A percentile compares a stretch with the other conserved stretches of the same genome.
Conservation (phyloP, 306 rosid species). For the Psophocarpus tetragonolobus region DNA sequence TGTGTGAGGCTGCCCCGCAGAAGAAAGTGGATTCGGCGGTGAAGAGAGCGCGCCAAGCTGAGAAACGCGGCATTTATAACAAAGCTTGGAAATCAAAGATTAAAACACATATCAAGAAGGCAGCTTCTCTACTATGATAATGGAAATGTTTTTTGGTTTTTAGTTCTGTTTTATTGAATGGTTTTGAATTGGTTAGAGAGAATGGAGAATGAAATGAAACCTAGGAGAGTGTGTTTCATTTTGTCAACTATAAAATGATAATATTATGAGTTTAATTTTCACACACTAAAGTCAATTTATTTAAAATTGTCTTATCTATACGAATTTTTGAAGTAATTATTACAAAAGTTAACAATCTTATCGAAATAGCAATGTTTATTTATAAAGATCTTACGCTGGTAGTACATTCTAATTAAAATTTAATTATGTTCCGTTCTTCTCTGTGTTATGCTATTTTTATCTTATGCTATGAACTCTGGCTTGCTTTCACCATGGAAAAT, state of each 20-base stretch:
- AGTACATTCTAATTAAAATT: background rate
- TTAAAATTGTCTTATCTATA: background rate
- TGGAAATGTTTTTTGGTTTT: background rate
- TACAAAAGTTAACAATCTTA: background rate
- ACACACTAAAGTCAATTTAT: background rate
- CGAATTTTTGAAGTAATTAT: background rate
- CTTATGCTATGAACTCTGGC: no score
- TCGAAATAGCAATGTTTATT: background rate
- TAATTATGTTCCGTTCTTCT: background rate
- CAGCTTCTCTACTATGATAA: background rate
- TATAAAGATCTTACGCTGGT: background rate
- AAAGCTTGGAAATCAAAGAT: conserved; percentile 80
- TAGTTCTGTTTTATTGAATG: background rate
- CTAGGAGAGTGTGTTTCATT: background rate
- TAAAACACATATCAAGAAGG: conserved; percentile 87
- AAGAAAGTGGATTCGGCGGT: conserved; percentile 79
- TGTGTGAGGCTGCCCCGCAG: conserved; percentile 70
- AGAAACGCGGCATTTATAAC: conserved; percentile 81
- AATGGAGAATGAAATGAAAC: background rate
- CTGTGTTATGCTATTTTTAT: background rate
- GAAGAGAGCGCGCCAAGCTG: conserved; percentile 88
- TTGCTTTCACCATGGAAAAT: no score
- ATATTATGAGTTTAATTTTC: background rate
- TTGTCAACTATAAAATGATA: background rate
- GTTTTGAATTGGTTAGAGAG: background rate